These are phyloP conservation scores for Kurtzmaniella cleridarum DNA, from an alignment of 805 yeast genomes.

Conservation along the genomic window DNA sequence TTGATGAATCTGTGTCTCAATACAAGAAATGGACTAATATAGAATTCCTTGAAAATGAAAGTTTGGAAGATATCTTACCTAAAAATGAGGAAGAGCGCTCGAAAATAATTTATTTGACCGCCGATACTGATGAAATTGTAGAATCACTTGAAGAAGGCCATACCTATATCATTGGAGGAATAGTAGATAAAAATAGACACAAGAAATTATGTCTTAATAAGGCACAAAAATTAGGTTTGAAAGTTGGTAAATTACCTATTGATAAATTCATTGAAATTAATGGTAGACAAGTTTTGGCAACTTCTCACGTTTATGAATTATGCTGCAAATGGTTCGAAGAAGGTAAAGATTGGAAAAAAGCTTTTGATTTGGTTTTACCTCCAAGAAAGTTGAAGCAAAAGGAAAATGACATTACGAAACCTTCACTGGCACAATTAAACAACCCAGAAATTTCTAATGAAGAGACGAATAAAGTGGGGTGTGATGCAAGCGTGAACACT, in stretches of 20 bases:
- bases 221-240: constrained; percentile 66
- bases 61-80: constrained; percentile 25
- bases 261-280: constrained; percentile 76
- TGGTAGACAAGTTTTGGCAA: constrained; percentile 86
- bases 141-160: constrained; percentile 58
- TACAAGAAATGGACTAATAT: constrained; percentile 68
- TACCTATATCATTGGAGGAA: constrained; percentile 90
- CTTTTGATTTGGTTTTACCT: constrained; percentile 86
- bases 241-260: constrained; percentile 79
- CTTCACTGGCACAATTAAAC: not conserved
- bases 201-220: constrained; percentile 74
- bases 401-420: constrained; percentile 10
- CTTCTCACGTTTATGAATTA: constrained; percentile 91
- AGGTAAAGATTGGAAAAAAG: constrained; percentile 71
- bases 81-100: constrained; percentile 23
- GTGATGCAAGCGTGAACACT: constrained; percentile 2
- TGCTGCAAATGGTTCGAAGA: constrained; percentile 72
- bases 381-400: constrained; percentile 50
- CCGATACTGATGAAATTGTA: constrained; percentile 75
- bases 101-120: constrained; percentile 66
- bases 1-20: constrained; percentile 55
- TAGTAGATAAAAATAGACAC: constrained; percentile 91
- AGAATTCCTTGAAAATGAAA: constrained; percentile 37
- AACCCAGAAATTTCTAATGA: constrained; percentile 4
- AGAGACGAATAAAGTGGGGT: constrained; percentile 5